These are phyloP conservation scores for Fistulifera solaris DNA, from an alignment of 108 stramenopile species.

Conservation along the genomic window DNA sequence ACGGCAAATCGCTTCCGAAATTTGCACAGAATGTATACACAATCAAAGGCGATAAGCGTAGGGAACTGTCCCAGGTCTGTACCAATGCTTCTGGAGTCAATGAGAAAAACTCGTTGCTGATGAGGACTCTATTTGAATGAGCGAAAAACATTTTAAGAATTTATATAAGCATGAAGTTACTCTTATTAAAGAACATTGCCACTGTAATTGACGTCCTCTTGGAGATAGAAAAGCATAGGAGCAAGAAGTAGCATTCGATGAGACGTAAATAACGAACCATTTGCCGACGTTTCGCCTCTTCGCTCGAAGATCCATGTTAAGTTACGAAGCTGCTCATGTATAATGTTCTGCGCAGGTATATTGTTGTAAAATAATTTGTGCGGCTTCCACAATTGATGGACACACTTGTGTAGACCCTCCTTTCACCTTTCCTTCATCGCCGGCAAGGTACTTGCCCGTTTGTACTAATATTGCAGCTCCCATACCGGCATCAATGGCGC, in stretches of 20 bases:
- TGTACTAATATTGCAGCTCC: slow-evolving; percentile 48
- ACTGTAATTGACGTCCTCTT: too few relatives aligned
- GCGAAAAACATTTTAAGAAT: too few relatives aligned
- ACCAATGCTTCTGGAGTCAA: background rate
- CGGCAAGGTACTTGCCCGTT: slow-evolving; percentile 48
- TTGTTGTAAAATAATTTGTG: slow-evolving; percentile 33
- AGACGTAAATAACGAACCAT: too few relatives aligned
- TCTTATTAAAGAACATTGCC: too few relatives aligned
- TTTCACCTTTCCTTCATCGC: slow-evolving; percentile 34
- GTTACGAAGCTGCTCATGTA: too few relatives aligned
- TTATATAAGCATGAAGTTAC: too few relatives aligned
- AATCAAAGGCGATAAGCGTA: background rate
- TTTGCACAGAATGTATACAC: slow-evolving; percentile 5
- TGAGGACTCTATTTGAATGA: background rate
- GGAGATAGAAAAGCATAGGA: too few relatives aligned
- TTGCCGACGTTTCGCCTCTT: too few relatives aligned
- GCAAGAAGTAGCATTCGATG: too few relatives aligned
- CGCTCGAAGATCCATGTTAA: too few relatives aligned
- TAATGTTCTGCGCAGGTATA: too few relatives aligned
- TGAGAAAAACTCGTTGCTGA: background rate
- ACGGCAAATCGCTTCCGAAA: background rate
- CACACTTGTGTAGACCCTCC: slow-evolving; percentile 22
- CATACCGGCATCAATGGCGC: slow-evolving; percentile 45
- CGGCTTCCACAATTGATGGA: slow-evolving; percentile 56
- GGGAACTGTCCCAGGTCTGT: background rate